phyloP scores from a whole-genome alignment of 2,329 filamentous ascomycete species.

The Meredithiella fracta region DNA sequence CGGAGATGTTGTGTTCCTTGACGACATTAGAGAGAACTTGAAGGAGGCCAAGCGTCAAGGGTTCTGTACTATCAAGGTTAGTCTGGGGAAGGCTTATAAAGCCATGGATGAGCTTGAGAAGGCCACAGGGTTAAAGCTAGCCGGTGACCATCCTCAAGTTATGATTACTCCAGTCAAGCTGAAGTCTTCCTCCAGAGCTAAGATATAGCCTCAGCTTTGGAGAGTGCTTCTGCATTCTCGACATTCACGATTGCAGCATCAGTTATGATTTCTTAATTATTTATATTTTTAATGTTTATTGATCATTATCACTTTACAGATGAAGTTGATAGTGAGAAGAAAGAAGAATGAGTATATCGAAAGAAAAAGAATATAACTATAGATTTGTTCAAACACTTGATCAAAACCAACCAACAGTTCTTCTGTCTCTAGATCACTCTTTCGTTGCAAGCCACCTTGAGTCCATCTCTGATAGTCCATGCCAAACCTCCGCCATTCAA shows the following conservation, averaged over 20 bases:
- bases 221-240: not conserved
- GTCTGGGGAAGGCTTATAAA: conserved; percentile 58
- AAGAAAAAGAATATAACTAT: not conserved
- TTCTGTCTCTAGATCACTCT: no score
- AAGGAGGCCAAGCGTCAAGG: conserved; percentile 61
- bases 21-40: conserved; percentile 88
- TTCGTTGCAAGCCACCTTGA: no score
- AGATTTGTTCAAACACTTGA: no score
- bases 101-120: conserved; percentile 69
- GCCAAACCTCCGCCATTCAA: no score
- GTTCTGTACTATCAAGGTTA: conserved; percentile 71
- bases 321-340: not conserved
- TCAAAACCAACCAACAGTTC: no score
- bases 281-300: not conserved
- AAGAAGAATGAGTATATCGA: not conserved
- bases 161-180: conserved; percentile 32
- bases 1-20: conserved; percentile 66
- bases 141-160: not conserved
- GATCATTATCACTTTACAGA: not conserved
- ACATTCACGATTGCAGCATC: not conserved
- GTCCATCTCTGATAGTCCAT: no score
- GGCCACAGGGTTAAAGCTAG: conserved; percentile 47
- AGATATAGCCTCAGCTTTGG: conserved; percentile 20
- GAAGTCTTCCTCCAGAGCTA: conserved; percentile 24
- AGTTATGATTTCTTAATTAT: not conserved